Evolutionary conservation across 345 rosid genomes (phyloP).

Genomic region (Litchi chinensis): DNA sequence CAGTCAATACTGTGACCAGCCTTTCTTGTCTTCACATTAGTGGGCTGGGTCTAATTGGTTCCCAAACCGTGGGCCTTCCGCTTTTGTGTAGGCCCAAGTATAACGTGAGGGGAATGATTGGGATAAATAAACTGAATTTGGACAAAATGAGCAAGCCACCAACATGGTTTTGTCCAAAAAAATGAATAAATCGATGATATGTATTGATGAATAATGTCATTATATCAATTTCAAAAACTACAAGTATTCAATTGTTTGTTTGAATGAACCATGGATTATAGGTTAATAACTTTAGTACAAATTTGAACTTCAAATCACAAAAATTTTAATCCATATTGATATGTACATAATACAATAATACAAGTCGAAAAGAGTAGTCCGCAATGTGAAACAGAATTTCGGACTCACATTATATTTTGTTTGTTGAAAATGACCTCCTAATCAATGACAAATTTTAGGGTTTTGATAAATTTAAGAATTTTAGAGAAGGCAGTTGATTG

Average conservation of each 20-base stretch:
- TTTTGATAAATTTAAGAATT: too few relatives aligned
- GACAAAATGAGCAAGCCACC: background rate
- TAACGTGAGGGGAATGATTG: background rate
- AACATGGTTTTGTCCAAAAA: background rate
- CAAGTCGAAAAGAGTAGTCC: background rate
- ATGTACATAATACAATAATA: too few relatives aligned
- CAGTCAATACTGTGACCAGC: background rate
- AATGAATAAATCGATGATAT: too few relatives aligned
- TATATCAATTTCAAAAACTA: background rate
- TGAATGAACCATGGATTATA: background rate
- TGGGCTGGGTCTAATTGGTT: background rate
- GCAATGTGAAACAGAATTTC: background rate
- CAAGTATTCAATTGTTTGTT: too few relatives aligned
- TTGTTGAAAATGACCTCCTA: too few relatives aligned
- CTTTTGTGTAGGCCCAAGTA: background rate
- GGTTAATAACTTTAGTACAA: background rate
- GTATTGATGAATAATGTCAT: background rate
- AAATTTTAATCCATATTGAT: background rate
- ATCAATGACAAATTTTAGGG: too few relatives aligned
- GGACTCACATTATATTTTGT: too few relatives aligned
- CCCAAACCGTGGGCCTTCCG: background rate
- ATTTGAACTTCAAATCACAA: background rate
- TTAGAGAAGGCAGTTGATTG: too few relatives aligned
- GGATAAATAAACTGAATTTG: background rate
- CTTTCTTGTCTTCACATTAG: background rate